Base-by-base conservation (phyloP, 768 basidiomycete genomes). In the Auriscalpium orientale region DNA sequence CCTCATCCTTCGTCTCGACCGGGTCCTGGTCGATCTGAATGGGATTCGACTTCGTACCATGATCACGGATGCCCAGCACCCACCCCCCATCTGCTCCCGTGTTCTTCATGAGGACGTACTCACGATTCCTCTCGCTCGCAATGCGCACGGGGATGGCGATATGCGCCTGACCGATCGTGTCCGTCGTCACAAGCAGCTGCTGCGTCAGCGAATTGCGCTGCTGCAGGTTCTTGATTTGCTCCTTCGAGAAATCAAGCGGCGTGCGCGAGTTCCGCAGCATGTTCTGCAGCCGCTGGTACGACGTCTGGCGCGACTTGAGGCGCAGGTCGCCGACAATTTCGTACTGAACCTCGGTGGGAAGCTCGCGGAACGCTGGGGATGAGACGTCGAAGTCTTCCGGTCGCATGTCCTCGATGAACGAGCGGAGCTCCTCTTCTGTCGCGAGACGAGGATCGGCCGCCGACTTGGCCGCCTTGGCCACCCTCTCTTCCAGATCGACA, bases 281-380 rank as follows among this genome's bases (percentile, higher is more conserved):
- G 55, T 86, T 85, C 65, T 97, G 89, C 46, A 98, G 73, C 4
- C 97, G 89, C 35, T 83, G 84, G 72, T 95, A 88, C 9, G 92
- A 95, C 12, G 91, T 95, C 71, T 98, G 95, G 3, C 97, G 81
- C 1, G 95, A 98, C 70, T 93, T 94, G 55, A 97, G 76, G 3
- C 97, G 84, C 49, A 98, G 76, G 73, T 99, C 97, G 53, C 95
- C 95, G 36, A 98, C 85, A 61, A 99, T 95, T 73, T 99, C 97
- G 71, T 98, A 99, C 64, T 99, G 93, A 20, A 97, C 84, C 68
- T 98, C 95, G 0, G 92, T 95, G 2, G 97, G 95, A 3, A 98
- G 81, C 59, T 91, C 89, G 21, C 86, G 82, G 68, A 99, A 99
- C 18, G 86, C 91, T 5, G 91, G 80, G 2, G 94, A 94, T 16